These are phyloP conservation scores for Apophysomyces variabilis DNA, from an alignment of 371 early-diverging fungal genomes.

Conservation along the genomic window DNA sequence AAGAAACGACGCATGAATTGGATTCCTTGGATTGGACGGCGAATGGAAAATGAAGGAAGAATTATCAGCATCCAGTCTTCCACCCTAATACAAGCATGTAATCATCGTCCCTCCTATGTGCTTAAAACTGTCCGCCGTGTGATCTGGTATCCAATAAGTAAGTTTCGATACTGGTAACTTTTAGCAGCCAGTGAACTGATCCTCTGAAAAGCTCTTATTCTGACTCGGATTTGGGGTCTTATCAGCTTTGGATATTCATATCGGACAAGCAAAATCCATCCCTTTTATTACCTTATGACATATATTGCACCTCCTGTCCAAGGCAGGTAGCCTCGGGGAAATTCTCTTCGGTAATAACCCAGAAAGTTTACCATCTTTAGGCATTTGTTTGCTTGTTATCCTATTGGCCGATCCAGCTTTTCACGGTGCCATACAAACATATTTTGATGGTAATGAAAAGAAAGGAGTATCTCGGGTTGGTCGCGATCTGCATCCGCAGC, in stretches of 20 bases:
- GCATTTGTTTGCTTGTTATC: constrained; percentile 15
- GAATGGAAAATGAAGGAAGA: neutral
- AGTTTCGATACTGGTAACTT: neutral
- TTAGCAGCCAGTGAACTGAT: neutral
- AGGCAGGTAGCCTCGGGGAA: constrained; percentile 4
- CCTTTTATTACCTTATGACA: constrained; percentile 18
- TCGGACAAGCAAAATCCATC: neutral
- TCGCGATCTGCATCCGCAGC: neutral
- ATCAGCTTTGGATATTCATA: constrained; percentile 10
- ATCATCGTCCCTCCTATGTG: constrained; percentile 15
- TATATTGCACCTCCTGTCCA: constrained; percentile 14
- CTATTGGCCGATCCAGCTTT: constrained; percentile 17
- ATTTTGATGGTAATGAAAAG: neutral
- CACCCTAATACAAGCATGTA: neutral
- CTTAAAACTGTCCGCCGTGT: constrained; percentile 14
- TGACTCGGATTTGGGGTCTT: constrained; percentile 20
- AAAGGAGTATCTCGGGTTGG: neutral
- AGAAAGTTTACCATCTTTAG: neutral
- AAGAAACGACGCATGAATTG: neutral
- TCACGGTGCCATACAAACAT: constrained; percentile 8
- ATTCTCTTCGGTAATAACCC: neutral
- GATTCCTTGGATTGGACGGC: neutral
- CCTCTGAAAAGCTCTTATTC: constrained; percentile 13
- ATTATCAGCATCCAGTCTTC: neutral
- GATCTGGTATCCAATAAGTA: constrained; percentile 22